Percentiles rank a stretch among this genome's conserved stretches.
Evolutionary conservation across 768 basidiomycete genomes (phyloP).

Genomic region (Collybiopsis luxurians): DNA sequence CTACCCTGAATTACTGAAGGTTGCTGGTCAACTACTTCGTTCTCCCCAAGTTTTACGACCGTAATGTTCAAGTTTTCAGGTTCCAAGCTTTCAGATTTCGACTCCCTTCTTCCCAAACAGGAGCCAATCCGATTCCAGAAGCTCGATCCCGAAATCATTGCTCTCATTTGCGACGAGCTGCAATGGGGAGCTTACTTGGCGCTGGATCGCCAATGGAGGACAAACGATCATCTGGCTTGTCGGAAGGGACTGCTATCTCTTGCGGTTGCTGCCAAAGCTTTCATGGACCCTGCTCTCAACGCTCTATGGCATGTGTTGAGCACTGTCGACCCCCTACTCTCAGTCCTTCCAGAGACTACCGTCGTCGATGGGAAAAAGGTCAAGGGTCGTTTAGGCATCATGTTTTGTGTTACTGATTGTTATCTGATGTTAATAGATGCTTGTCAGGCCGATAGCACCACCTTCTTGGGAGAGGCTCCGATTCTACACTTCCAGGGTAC

Average conservation of each 20-base stretch:
- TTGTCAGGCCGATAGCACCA: not conserved
- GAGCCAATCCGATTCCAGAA: not conserved
- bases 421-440: not conserved
- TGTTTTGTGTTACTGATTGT: not conserved
- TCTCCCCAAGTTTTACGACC: too few relatives aligned
- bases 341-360: slow-evolving; percentile 1
- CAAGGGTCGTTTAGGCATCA: not conserved
- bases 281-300: slow-evolving; percentile 3
- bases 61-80: too few relatives aligned
- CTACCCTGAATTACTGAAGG: too few relatives aligned
- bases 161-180: not conserved
- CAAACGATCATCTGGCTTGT: not conserved
- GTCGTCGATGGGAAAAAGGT: not conserved
- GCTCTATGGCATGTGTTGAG: not conserved
- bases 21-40: too few relatives aligned
- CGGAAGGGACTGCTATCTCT: not conserved
- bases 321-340: slow-evolving; percentile 1
- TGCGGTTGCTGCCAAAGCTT: not conserved
- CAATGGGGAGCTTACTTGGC: slow-evolving; percentile 1
- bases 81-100: too few relatives aligned
- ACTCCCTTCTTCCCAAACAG: not conserved
- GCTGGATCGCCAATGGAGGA: slow-evolving; percentile 1
- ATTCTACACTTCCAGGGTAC: not conserved
- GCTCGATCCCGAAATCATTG: not conserved
- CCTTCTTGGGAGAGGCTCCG: not conserved